Base-by-base conservation (phyloP, 2,329 filamentous ascomycete species). In the Dactylellina cionopaga region DNA sequence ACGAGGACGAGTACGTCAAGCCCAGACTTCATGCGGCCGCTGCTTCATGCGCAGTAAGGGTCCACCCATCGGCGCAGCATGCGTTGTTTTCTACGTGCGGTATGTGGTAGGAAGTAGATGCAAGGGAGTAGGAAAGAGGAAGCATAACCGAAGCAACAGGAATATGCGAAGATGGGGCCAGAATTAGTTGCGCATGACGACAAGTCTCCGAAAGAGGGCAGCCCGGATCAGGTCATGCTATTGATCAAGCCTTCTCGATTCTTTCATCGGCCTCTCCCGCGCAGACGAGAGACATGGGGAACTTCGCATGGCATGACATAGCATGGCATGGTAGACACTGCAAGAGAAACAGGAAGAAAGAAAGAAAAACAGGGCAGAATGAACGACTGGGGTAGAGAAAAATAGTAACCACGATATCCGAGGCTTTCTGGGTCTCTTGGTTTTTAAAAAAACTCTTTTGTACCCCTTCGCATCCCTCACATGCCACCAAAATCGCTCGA, bases 101-200 rank as follows among this genome's bases (percentile, higher is more conserved):
- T 29, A 47, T 49, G 55, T 55, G 39, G 55, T 33, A 62, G 46
- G 43, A n/a, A n/a, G n/a, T n/a, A n/a, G n/a, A n/a, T 66, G 62
- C 62, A 58, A 56, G 43, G n/a, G 54, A 33, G 54, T 25, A 59
- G 44, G 65, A 71, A 71, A 63, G 58, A 71, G 66, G 66, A 71
- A 71, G 31, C 58, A 54, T 58, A 71, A 71, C 51, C 66, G 66
- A 71, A 60, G n/a, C 39, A 62, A 51, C 58, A 25, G 39, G 44
- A 71, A 33, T 54, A 71, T 71, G 66, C 66, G 66, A 62, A 46
- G 22, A n/a, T 13, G 13, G 54, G 39, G 29, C 66, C 66, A 71
- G 63, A 71, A 64, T 71, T 71, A 71, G 66, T n/a, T 35, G 39
- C 54, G 66, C 66, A 71, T 71, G 66, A 71, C 51, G 66, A 71